Evolutionary conservation across 2,329 filamentous ascomycete species (phyloP).

Genomic region (Aspergillus niger): DNA sequence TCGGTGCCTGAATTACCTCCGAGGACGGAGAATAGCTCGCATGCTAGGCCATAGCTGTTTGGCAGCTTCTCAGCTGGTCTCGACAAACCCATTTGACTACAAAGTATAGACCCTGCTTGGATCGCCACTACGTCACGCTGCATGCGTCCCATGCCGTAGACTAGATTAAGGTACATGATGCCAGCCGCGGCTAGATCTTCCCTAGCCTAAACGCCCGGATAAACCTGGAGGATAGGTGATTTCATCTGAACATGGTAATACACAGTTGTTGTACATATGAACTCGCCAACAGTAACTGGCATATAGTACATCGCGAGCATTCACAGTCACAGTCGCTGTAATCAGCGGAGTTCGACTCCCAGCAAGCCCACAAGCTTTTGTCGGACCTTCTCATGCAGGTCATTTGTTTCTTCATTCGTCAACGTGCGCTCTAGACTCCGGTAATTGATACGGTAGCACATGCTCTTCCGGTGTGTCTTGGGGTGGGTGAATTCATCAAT

Average conservation of each 20-base stretch:
- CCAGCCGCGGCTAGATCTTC: background rate
- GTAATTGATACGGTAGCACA: constrained; percentile 94
- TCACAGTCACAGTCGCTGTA: background rate
- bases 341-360: constrained; percentile 71
- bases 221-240: background rate
- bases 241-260: background rate
- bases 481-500: constrained; percentile 89
- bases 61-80: background rate
- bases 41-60: background rate
- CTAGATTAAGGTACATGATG: background rate
- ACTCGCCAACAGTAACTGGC: background rate
- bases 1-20: background rate
- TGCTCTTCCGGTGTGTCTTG: constrained; percentile 76
- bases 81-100: background rate
- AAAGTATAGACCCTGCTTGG: background rate
- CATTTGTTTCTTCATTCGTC: constrained; percentile 78
- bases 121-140: constrained; percentile 7
- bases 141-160: constrained; percentile 1
- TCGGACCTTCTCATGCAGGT: constrained; percentile 70
- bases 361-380: constrained; percentile 67
- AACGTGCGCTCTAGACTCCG: constrained; percentile 87
- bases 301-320: background rate
- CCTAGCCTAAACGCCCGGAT: too few species aligned
- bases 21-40: background rate
- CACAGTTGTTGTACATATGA: background rate